Percentiles rank a stretch among this genome's conserved stretches.
Evolutionary conservation across 805 yeast genomes (phyloP).

Genomic region (Torulaspora quercuum): DNA sequence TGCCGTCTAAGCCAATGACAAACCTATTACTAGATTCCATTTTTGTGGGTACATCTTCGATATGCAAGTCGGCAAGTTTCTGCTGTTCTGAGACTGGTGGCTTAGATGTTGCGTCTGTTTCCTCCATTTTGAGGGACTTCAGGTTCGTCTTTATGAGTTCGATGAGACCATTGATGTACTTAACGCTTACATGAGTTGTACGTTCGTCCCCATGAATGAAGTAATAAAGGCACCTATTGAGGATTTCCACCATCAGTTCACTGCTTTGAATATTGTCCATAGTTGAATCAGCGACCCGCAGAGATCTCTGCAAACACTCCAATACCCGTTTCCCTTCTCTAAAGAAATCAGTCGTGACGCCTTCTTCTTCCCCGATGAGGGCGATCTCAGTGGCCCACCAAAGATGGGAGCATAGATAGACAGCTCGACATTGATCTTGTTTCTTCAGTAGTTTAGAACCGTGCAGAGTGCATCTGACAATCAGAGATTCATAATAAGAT

Average conservation of each 20-base stretch:
- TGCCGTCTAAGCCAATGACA: conserved; percentile 32
- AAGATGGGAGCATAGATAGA: conserved; percentile 76
- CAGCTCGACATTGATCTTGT: conserved; percentile 92
- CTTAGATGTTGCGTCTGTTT: conserved; percentile 29
- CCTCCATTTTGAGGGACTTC: conserved; percentile 37
- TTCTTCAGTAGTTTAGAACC: conserved; percentile 86
- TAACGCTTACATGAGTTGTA: conserved; percentile 51
- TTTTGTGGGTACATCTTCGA: conserved; percentile 23
- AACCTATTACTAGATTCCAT: conserved; percentile 10
- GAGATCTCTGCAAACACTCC: conserved; percentile 84
- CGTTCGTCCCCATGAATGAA: conserved; percentile 45
- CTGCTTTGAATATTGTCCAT: conserved; percentile 65
- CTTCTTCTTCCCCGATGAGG: conserved; percentile 45
- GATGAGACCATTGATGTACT: conserved; percentile 80
- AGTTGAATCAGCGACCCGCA: conserved; percentile 90
- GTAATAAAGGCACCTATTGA: conserved; percentile 81
- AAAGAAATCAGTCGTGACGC: conserved; percentile 39
- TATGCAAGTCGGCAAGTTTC: conserved; percentile 15
- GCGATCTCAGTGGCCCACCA: conserved; percentile 86
- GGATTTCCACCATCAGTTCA: conserved; percentile 83
- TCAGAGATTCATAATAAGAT: conserved; percentile 61
- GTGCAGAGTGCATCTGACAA: conserved; percentile 79
- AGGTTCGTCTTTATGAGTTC: conserved; percentile 72
- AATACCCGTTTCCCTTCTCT: conserved; percentile 69
- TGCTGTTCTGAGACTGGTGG: conserved; percentile 10